phyloP scores from a whole-genome alignment of 345 rosid genomes.

The Eutrema heterophyllum region DNA sequence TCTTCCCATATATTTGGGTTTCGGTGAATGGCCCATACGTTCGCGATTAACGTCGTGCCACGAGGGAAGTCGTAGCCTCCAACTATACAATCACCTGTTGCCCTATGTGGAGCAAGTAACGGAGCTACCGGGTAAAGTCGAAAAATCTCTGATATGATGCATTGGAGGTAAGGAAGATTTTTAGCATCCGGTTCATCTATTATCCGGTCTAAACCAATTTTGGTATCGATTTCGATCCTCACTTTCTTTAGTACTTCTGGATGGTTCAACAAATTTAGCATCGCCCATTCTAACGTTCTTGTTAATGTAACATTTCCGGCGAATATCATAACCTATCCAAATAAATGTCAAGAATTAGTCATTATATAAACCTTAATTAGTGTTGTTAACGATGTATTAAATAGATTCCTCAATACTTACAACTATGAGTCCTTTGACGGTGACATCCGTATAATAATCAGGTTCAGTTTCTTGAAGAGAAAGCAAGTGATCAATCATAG shows the following conservation, averaged over 20 bases:
- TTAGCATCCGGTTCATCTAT: slow-evolving; percentile 51
- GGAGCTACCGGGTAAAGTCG: slow-evolving; percentile 61
- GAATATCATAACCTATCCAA: slow-evolving; percentile 9
- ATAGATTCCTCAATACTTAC: slow-evolving; percentile 5
- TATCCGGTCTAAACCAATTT: slow-evolving; percentile 35
- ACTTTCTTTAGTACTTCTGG: slow-evolving; percentile 3
- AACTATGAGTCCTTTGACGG: slow-evolving; percentile 41
- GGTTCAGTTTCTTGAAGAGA: slow-evolving; percentile 43
- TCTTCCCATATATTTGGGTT: slow-evolving; percentile 51
- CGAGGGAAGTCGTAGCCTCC: slow-evolving; percentile 50
- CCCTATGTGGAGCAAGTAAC: slow-evolving; percentile 47
- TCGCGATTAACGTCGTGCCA: slow-evolving; percentile 45
- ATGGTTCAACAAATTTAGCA: slow-evolving; percentile 18
- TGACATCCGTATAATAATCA: slow-evolving; percentile 39
- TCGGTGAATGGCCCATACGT: slow-evolving; percentile 64
- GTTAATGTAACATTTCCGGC: slow-evolving; percentile 2
- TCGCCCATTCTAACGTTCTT: slow-evolving; percentile 7
- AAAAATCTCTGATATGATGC: slow-evolving; percentile 47
- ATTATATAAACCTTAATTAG: background rate
- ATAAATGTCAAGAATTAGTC: background rate
- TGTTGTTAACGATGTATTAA: background rate
- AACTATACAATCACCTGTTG: slow-evolving; percentile 40
- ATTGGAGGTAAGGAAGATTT: slow-evolving; percentile 48
- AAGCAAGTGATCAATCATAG: slow-evolving; percentile 52
- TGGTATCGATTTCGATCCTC: background rate